Conservation (phyloP, 2,329 filamentous ascomycete species). For the Cladosporium austrohemisphaericum region DNA sequence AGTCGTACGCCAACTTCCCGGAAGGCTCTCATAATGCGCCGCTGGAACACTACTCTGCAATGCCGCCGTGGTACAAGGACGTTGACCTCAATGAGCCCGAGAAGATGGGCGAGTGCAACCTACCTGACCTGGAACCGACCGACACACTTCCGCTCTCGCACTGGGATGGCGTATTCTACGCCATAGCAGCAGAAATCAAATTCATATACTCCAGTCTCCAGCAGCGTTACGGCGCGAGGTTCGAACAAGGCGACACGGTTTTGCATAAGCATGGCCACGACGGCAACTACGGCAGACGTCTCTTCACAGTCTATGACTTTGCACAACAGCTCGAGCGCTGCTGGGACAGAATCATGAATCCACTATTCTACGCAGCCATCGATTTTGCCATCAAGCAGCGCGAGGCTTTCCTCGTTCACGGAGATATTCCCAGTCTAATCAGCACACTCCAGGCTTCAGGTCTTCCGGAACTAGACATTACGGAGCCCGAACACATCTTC, state of each 20-base stretch:
- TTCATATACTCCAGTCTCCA: conserved; percentile 19
- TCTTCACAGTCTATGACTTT: conserved; percentile 19
- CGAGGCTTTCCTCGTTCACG: background rate
- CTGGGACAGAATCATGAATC: conserved; percentile 21
- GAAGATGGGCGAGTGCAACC: background rate
- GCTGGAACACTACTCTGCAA: background rate
- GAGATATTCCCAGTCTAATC: background rate
- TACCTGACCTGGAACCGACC: background rate
- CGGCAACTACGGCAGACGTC: conserved; percentile 1
- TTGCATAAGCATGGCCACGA: conserved; percentile 20
- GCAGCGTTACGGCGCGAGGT: conserved; percentile 14
- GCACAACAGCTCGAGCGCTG: conserved; percentile 21
- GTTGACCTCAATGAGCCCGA: background rate
- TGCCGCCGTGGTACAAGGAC: conserved; percentile 8
- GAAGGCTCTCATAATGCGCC: background rate
- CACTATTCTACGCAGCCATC: conserved; percentile 18
- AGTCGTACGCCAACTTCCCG: background rate
- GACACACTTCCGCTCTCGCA: conserved; percentile 12
- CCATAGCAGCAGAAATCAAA: conserved; percentile 21
- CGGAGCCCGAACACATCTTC: conserved; percentile 7
- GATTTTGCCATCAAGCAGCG: conserved; percentile 20
- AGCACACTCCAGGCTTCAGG: background rate
- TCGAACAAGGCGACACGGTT: conserved; percentile 14
- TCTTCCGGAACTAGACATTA: background rate
- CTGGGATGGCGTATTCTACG: conserved; percentile 24